Conservation (phyloP, 176 grass and related monocot species). For the Zea luxurians region DNA sequence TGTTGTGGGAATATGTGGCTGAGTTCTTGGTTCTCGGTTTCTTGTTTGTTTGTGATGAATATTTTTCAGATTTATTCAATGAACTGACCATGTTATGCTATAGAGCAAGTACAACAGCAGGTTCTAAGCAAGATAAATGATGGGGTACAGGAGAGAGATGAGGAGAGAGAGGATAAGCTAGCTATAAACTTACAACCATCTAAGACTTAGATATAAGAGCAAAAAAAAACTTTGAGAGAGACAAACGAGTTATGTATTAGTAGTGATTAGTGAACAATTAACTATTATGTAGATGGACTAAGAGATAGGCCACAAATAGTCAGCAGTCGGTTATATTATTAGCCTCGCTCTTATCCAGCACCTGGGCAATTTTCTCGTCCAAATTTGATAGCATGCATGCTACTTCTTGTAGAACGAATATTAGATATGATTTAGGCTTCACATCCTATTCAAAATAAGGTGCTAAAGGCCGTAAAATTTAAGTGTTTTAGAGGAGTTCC, state of each 20-base stretch:
- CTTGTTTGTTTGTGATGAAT: slow-evolving; percentile 6
- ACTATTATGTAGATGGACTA: too few species aligned
- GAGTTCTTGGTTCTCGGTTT: neutral
- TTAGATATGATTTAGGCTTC: neutral
- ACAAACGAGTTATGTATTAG: too few species aligned
- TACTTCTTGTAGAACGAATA: neutral
- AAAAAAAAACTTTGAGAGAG: too few species aligned
- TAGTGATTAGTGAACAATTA: too few species aligned
- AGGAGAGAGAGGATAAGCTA: too few species aligned
- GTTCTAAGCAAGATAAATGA: neutral
- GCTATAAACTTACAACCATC: too few species aligned
- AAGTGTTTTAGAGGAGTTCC: too few species aligned
- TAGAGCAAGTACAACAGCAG: neutral
- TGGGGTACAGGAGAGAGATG: too few species aligned
- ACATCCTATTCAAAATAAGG: neutral
- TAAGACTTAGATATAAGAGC: too few species aligned
- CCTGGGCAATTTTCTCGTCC: too few species aligned
- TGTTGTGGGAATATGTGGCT: neutral
- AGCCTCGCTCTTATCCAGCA: too few species aligned
- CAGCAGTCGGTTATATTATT: neutral
- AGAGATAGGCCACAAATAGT: neutral
- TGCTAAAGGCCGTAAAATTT: neutral
- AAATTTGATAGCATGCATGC: neutral
- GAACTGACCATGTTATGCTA: slow-evolving; percentile 13
- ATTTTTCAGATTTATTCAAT: neutral